Evolutionary conservation across 116 monocot genomes (phyloP), one percentile per base, ranked within the genome.

Genomic region (Dioscorea cayenensis): DNA sequence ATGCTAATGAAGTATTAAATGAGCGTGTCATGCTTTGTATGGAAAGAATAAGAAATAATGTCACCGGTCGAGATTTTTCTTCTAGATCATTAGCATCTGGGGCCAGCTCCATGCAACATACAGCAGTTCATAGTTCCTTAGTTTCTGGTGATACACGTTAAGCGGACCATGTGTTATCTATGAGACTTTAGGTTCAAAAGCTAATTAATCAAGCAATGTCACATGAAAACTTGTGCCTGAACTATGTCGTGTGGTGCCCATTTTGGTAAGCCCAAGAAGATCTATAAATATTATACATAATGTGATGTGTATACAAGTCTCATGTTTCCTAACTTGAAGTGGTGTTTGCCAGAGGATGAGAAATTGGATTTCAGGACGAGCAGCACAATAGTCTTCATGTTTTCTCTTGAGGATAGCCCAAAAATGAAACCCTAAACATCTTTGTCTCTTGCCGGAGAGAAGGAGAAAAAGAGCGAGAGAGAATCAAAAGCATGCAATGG

Each of bases 191-290:
- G 77, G 97, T 97, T 73, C 77, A 92, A 48, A 97, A 90, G 52
- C 76, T 97, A 69, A 93, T 97, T 73, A 28, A 75, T 62, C 97
- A 97, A 79, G 97, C 97, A n/a, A 88, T 76, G 18, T 90, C 97
- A 11, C 90, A 87, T 78, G 97, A 97, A 76, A 97, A 97, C 64
- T 73, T 97, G 77, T 97, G 97, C 75, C 97, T 93, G 74, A 97
- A 92, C 68, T 97, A 93, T 75, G 93, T 97, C 16, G 97, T 93
- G 97, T 97, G 96, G 96, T 97, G 96, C 78, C 96, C 96, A 29
- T 97, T 97, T 67, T 97, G 96, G 96, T 97, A 90, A 95, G 65
- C 65, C 28, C 16, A 52, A 29, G 20, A 29, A n/a, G 49, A 60
- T 49, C 22, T 66, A 74, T 72, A 60, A 35, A 61, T 78, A 20